Conservation (phyloP, 2,329 filamentous ascomycete species). For the Chaetomium strumarium region DNA sequence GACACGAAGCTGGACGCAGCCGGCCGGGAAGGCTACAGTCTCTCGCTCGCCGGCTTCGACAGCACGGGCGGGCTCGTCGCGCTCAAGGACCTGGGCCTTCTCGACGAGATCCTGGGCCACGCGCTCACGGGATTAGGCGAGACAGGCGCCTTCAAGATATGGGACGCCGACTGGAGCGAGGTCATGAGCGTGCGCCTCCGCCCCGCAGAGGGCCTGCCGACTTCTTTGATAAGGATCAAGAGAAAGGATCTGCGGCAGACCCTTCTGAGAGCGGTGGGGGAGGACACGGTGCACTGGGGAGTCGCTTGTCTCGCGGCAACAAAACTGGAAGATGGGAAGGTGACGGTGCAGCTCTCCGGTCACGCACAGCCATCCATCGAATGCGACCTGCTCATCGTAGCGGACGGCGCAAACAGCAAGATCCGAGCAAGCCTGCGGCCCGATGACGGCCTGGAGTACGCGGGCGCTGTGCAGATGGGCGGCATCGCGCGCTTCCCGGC, state of each 20-base stretch:
- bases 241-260: conserved; percentile 32
- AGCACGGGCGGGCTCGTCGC: conserved; percentile 33
- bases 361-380: conserved; percentile 8
- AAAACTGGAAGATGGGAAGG: conserved; percentile 5
- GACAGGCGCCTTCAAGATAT: conserved; percentile 35
- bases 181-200: conserved; percentile 29
- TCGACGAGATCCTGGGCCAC: conserved; percentile 30
- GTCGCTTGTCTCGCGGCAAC: conserved; percentile 4
- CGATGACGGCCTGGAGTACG: not conserved
- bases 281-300: conserved; percentile 10
- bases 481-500: conserved; percentile 35
- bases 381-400: conserved; percentile 40
- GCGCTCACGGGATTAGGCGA: conserved; percentile 29
- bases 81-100: conserved; percentile 34
- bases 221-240: conserved; percentile 33
- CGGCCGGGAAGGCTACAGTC: conserved; percentile 34
- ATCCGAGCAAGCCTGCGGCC: conserved; percentile 30
- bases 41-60: conserved; percentile 35
- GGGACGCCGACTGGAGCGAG: conserved; percentile 34
- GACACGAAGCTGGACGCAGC: conserved; percentile 28
- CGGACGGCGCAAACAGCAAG: conserved; percentile 40
- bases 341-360: not conserved
- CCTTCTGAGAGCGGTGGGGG: conserved; percentile 28
- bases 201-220: conserved; percentile 32
- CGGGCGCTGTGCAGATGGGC: conserved; percentile 35